phyloP scores from a whole-genome alignment of 441 rosid species.

The Melastoma candidum region DNA sequence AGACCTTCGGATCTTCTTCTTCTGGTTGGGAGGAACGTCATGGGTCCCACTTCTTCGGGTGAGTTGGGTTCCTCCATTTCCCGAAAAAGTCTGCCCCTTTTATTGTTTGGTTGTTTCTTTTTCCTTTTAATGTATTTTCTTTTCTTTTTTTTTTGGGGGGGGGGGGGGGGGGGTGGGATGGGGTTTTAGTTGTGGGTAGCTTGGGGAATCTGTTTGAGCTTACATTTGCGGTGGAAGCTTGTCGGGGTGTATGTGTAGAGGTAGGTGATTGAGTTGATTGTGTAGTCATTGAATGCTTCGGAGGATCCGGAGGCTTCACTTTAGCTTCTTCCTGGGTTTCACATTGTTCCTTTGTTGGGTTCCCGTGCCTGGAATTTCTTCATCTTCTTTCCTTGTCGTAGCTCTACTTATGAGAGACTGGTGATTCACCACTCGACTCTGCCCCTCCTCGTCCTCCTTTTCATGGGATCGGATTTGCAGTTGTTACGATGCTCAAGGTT shows the following conservation, averaged over 20 bases:
- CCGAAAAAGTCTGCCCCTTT: slow-evolving; percentile 21
- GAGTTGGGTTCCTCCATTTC: slow-evolving; percentile 28
- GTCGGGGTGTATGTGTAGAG: not conserved
- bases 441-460: no score
- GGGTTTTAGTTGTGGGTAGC: slow-evolving; percentile 4
- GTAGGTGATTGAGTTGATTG: slow-evolving; percentile 4
- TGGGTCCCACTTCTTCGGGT: slow-evolving; percentile 48
- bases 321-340: no score
- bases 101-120: not conserved
- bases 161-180: not conserved
- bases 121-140: not conserved
- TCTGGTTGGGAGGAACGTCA: slow-evolving; percentile 6
- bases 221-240: not conserved
- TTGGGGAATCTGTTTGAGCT: slow-evolving; percentile 3
- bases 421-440: no score
- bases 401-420: no score
- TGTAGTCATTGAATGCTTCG: not conserved
- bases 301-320: no score
- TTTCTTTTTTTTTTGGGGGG: no score
- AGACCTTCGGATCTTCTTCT: not conserved
- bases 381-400: no score
- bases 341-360: no score
- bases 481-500: no score
- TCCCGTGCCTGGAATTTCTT: no score
- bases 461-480: no score